Base-by-base conservation (phyloP, 805 yeast genomes). In the Lipomyces starkeyi region DNA sequence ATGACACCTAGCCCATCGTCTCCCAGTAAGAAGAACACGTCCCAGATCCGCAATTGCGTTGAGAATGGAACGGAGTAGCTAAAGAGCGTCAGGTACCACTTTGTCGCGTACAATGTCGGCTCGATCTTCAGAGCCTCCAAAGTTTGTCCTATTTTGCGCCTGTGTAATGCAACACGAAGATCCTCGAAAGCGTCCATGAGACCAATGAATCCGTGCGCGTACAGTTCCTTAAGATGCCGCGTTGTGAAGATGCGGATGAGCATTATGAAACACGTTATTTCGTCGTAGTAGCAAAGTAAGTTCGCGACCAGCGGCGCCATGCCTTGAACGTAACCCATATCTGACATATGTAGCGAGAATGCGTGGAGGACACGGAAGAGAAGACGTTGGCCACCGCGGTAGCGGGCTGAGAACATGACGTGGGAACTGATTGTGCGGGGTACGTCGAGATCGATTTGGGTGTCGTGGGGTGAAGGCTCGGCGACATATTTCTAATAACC, bases 231-330 rank as follows among this genome's bases (percentile, higher is more conserved):
- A 61, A 71, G 34, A 8, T 57, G 67, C 11, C 68, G 65, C 3
- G 47, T 40, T 6, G 57, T 37, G 59, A 67, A 67, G 22, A 71
- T 13, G 3, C 64, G 57, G 32, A 63, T 67, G 27, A 71, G 64
- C 70, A 71, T 63, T 5, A 64, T 49, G 59, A 67, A 71, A 17
- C 73, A 65, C 8, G 59, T 17, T n/a, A 61, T 52, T 47, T 71
- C 74, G 49, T 69, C 69, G 37, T 59, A 71, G 58, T 71, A 71
- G 64, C 71, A 68, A 59, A 83, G 77, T 8, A 86, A 73, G 1
- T 83, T 74, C 0, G 85, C 86, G 0, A 83, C 81, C n/a, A 86
- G 71, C 14, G 77, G 71, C 56, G 77, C 75, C 56, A 85, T 64
- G 4, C 83, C 83, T 7, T 77, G 73, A 53, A 76, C 77, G 70